These are phyloP conservation scores for Bipolaris oryzae DNA, from an alignment of 2,329 filamentous ascomycete genomes.

Conservation along the genomic window DNA sequence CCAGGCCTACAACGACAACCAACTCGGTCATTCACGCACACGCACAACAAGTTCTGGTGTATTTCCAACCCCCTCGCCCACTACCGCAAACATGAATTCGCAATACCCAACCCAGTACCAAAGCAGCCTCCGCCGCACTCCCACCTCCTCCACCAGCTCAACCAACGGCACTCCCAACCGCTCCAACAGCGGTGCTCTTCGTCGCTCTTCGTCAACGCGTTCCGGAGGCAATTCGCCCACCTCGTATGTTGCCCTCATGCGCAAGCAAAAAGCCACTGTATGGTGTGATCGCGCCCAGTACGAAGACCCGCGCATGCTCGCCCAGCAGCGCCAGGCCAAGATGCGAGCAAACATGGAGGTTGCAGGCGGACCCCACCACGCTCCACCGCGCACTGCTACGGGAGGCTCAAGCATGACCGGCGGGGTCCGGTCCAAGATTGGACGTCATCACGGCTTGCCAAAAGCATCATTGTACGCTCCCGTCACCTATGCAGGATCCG, in stretches of 20 bases:
- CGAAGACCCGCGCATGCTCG: constrained; percentile 83
- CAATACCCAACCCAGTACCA: constrained; percentile 45
- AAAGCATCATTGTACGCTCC: constrained; percentile 80
- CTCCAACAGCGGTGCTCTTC: constrained; percentile 61
- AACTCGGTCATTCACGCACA: constrained; percentile 43
- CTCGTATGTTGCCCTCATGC: constrained; percentile 94
- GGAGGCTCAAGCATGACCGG: constrained; percentile 46
- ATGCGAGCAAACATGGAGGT: constrained; percentile 85
- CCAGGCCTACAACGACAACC: constrained; percentile 27
- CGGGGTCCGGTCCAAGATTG: constrained; percentile 79
- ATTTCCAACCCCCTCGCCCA: constrained; percentile 35
- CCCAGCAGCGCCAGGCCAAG: constrained; percentile 85
- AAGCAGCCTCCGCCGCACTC: constrained; percentile 60
- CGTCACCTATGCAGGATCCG: constrained; percentile 74
- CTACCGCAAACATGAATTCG: constrained; percentile 40
- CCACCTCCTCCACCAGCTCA: constrained; percentile 71
- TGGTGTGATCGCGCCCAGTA: constrained; percentile 96
- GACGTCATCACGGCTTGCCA: constrained; percentile 78
- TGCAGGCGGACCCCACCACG: constrained; percentile 61
- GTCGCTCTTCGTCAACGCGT: constrained; percentile 80
- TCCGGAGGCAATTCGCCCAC: constrained; percentile 67
- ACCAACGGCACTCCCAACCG: constrained; percentile 57
- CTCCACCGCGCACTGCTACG: constrained; percentile 47
- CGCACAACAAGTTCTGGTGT: constrained; percentile 49
- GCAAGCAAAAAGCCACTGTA: constrained; percentile 96